Conservation (phyloP, 306 rosid genomes). For the Canavalia ensiformis region DNA sequence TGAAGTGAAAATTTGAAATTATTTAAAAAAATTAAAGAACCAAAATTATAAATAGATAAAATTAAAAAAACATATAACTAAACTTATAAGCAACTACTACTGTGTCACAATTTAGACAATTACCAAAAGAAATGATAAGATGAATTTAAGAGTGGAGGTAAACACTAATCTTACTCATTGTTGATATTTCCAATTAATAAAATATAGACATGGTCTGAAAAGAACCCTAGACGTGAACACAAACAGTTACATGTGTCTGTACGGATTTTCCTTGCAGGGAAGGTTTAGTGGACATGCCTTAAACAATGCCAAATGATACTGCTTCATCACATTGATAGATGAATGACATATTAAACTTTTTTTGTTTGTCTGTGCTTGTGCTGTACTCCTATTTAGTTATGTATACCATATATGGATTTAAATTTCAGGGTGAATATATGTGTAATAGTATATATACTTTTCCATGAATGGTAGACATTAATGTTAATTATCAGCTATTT, state of each 20-base stretch:
- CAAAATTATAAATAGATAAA: too few relatives aligned
- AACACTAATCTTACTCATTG: too few relatives aligned
- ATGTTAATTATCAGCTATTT: not conserved
- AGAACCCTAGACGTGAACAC: not conserved
- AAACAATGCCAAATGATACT: constrained; percentile 18
- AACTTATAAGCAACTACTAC: too few relatives aligned
- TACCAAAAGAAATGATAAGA: too few relatives aligned
- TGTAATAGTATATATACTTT: not conserved
- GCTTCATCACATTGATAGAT: constrained; percentile 25
- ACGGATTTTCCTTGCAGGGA: constrained; percentile 31
- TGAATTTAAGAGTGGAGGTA: too few relatives aligned
- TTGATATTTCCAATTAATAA: too few relatives aligned
- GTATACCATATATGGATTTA: not conserved
- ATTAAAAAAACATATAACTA: too few relatives aligned
- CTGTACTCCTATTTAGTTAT: not conserved
- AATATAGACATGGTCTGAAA: too few relatives aligned
- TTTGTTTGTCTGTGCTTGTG: not conserved
- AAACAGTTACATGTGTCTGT: constrained; percentile 43
- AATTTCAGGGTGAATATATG: not conserved
- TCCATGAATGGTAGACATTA: not conserved
- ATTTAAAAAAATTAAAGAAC: too few relatives aligned
- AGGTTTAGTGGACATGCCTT: constrained; percentile 8
- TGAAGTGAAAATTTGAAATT: too few relatives aligned
- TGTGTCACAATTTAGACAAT: too few relatives aligned
- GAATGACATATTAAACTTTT: constrained; percentile 31